Evolutionary conservation across 139 green algal species (phyloP).

Genomic region (Mesostigma viride): DNA sequence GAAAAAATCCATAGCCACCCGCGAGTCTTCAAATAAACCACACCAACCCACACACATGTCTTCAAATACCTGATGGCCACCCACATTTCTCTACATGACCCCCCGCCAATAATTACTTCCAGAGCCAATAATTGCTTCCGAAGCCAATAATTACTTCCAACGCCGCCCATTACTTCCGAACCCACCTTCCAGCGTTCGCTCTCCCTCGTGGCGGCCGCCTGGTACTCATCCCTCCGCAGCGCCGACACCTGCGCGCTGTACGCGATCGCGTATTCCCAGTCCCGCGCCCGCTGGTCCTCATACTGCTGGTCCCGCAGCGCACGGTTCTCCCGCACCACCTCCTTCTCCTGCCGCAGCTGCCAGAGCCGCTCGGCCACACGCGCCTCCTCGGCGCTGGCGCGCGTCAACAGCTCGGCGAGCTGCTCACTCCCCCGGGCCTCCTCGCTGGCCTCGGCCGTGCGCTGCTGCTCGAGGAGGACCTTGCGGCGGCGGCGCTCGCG

Average conservation of each 20-base stretch:
- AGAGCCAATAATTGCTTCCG: too few relatives aligned
- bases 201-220: too few relatives aligned
- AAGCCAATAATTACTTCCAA: too few relatives aligned
- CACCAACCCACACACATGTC: too few relatives aligned
- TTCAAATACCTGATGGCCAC: too few relatives aligned
- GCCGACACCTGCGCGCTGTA: background rate
- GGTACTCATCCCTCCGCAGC: too few relatives aligned
- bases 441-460: constrained; percentile 30
- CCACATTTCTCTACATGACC: too few relatives aligned
- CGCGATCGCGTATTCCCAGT: constrained; percentile 1
- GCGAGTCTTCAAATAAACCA: too few relatives aligned
- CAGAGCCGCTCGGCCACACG: constrained; percentile 39
- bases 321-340: constrained; percentile 51
- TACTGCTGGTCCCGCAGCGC: constrained; percentile 34
- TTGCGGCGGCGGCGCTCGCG: constrained; percentile 41
- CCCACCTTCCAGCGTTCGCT: too few relatives aligned
- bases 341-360: constrained; percentile 44
- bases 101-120: too few relatives aligned
- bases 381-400: constrained; percentile 43
- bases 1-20: too few relatives aligned
- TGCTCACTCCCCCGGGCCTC: constrained; percentile 29
- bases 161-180: too few relatives aligned
- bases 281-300: background rate
- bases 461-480: constrained; percentile 44
- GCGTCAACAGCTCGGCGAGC: constrained; percentile 40